Evolutionary conservation across 306 rosid species (phyloP).

Genomic region (Senna siamea): DNA sequence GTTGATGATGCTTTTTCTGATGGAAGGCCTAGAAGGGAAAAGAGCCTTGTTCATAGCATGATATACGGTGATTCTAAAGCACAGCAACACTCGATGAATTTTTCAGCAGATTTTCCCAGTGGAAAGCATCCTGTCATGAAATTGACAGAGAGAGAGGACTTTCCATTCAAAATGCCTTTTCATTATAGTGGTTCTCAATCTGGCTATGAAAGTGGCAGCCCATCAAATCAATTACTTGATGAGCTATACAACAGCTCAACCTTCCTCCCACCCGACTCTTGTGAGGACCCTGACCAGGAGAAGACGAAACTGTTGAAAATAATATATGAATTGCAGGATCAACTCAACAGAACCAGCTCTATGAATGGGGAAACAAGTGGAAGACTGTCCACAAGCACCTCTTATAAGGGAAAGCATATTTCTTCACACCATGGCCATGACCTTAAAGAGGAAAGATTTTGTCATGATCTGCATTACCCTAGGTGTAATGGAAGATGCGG

Average conservation of each 20-base stretch:
- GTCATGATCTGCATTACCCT: slow-evolving; percentile 50
- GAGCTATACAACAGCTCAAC: slow-evolving; percentile 54
- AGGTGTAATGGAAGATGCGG: slow-evolving; percentile 47
- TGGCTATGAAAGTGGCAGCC: slow-evolving; percentile 59
- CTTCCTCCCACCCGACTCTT: slow-evolving; percentile 57
- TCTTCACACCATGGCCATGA: slow-evolving; percentile 48
- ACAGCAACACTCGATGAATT: slow-evolving; percentile 21
- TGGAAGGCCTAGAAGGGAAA: slow-evolving; percentile 51
- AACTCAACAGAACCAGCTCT: slow-evolving; percentile 54
- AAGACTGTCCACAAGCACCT: slow-evolving; percentile 36
- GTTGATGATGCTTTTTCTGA: slow-evolving; percentile 42
- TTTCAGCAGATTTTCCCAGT: slow-evolving; percentile 39
- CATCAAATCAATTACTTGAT: slow-evolving; percentile 50
- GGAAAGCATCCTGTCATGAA: slow-evolving; percentile 44
- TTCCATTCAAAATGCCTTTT: slow-evolving; percentile 47
- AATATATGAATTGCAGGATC: slow-evolving; percentile 76
- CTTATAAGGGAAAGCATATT: slow-evolving; percentile 41
- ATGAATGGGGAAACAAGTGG: slow-evolving; percentile 45
- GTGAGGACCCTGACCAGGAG: slow-evolving; percentile 64
- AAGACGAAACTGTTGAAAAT: slow-evolving; percentile 72
- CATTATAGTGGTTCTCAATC: slow-evolving; percentile 36
- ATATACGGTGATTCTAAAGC: slow-evolving; percentile 44
- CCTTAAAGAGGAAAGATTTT: slow-evolving; percentile 47
- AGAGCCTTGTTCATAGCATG: slow-evolving; percentile 41
- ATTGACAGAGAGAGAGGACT: slow-evolving; percentile 44